These are phyloP conservation scores for Huiozyma naganishii DNA, from an alignment of 805 yeast genomes.

Conservation along the genomic window DNA sequence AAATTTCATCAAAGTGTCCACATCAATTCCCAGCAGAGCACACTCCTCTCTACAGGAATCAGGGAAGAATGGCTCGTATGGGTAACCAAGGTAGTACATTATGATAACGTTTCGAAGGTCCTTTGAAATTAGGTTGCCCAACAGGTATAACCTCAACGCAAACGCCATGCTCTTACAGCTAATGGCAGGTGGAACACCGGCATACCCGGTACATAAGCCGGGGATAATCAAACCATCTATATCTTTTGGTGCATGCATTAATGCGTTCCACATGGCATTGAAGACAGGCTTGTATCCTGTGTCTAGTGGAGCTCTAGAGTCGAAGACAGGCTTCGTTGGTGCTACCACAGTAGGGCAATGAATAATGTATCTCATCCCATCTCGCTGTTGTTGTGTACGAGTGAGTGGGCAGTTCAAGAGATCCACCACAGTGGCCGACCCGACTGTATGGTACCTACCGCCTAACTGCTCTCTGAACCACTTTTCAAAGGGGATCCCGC, in stretches of 20 bases:
- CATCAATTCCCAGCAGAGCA: conserved; percentile 10
- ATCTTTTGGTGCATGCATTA: conserved; percentile 12
- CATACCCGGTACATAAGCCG: conserved; percentile 27
- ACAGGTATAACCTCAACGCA: conserved; percentile 17
- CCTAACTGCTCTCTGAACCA: conserved; percentile 21
- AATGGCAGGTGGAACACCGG: conserved; percentile 20
- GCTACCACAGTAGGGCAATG: conserved; percentile 27
- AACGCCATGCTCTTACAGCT: conserved; percentile 23
- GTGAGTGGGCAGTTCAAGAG: conserved; percentile 6
- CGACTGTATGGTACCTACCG: conserved; percentile 18
- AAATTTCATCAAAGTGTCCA: conserved; percentile 8
- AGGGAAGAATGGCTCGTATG: conserved; percentile 14
- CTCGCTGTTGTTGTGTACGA: neutral
- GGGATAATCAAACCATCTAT: conserved; percentile 21
- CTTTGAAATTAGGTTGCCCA: conserved; percentile 10
- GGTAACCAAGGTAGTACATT: conserved; percentile 19
- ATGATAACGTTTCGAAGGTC: conserved; percentile 18
- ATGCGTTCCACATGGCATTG: conserved; percentile 22
- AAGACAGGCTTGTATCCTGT: conserved; percentile 22
- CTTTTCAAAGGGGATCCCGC: conserved; percentile 18
- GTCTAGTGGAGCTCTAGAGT: conserved; percentile 8
- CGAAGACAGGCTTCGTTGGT: conserved; percentile 14
- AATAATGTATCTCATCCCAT: conserved; percentile 15
- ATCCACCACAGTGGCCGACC: conserved; percentile 16
- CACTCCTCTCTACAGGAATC: conserved; percentile 15